Base-by-base conservation (phyloP, 2,329 filamentous ascomycete genomes). In the Teratosphaeria pseudoeucalypti region DNA sequence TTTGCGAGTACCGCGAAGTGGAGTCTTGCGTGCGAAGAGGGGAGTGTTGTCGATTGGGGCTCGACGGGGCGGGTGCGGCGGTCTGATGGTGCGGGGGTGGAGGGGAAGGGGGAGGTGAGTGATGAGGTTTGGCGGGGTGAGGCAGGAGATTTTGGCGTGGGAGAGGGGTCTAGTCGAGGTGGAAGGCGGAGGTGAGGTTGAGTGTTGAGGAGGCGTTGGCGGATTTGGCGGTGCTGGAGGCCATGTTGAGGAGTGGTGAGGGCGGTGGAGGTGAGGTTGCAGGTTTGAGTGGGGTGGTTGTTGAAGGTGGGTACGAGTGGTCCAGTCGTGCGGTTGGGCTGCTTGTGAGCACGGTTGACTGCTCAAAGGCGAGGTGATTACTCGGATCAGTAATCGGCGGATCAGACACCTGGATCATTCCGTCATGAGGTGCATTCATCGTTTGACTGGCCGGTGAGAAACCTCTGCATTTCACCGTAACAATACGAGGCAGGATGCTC, bases 141-240 rank as follows among this genome's bases (percentile, higher is more conserved):
- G 75, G 61, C 79, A 82, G 57, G 85, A 88, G 72, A 78, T 87
- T 9, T 77, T 77, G 61, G 83, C 81, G 5, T 88, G 84, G 82
- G 84, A 78, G 0, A 76, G 81, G 71, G 76, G 77, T 10, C 66
- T 87, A 39, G 65, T 71, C 2, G 71, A 72, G 11, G 82, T 1
- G 82, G 19, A 73, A 73, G 62, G 71, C 72, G 14, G 77, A 85
- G 64, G 68, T 74, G n/a, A 72, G 76, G 63, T 82, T 85, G 72
- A 75, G 74, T 9, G 78, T 81, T 0, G 79, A 84, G 67, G 77
- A 84, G 73, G 85, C 84, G 0, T 68, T 87, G 65, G 78, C 74
- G 7, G 85, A 88, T 72, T 68, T 88, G 63, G 81, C 85, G 71
- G 72, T 87, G 62, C 66, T 85, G 65, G 76, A 78, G 65, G 70